Conservation (phyloP, 2,329 filamentous ascomycete species). For the Reticulascus tulasneorum region DNA sequence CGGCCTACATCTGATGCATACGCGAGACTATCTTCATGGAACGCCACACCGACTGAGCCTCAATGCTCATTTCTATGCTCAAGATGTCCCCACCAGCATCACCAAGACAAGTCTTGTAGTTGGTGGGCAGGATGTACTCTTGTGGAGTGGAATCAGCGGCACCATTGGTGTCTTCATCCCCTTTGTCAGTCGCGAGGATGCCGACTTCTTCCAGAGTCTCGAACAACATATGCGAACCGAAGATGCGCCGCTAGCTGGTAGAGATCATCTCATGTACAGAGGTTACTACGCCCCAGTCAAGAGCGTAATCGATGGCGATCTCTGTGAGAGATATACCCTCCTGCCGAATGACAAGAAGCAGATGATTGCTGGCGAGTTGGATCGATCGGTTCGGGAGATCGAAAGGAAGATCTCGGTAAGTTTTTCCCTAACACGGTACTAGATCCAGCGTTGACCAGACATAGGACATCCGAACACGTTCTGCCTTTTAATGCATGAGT, state of each 20-base stretch:
- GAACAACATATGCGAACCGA: slow-evolving; percentile 84
- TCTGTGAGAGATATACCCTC: slow-evolving; percentile 87
- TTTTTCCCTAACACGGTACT: too few relatives aligned
- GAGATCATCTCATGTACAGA: slow-evolving; percentile 93
- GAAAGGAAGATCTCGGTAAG: slow-evolving; percentile 95
- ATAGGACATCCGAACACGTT: slow-evolving; percentile 57
- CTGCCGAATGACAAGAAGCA: slow-evolving; percentile 86
- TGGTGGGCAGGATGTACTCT: slow-evolving; percentile 82
- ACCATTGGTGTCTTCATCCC: slow-evolving; percentile 92
- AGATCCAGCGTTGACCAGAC: too few relatives aligned
- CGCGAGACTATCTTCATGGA: slow-evolving; percentile 84
- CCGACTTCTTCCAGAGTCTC: slow-evolving; percentile 94
- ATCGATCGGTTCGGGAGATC: slow-evolving; percentile 86
- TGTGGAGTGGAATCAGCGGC: slow-evolving; percentile 93
- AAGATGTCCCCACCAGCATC: slow-evolving; percentile 89
- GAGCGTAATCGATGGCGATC: slow-evolving; percentile 92
- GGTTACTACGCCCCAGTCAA: slow-evolving; percentile 96
- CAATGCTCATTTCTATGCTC: slow-evolving; percentile 83
- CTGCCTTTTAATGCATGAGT: slow-evolving; percentile 45
- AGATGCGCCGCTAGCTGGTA: slow-evolving; percentile 81
- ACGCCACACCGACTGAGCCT: slow-evolving; percentile 79
- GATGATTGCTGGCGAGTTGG: slow-evolving; percentile 89
- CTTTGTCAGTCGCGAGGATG: slow-evolving; percentile 86
- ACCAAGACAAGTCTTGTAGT: slow-evolving; percentile 86
- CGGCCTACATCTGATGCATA: slow-evolving; percentile 86